Base-by-base conservation (phyloP, 2,329 filamentous ascomycete genomes). In the Talaromyces sp. region DNA sequence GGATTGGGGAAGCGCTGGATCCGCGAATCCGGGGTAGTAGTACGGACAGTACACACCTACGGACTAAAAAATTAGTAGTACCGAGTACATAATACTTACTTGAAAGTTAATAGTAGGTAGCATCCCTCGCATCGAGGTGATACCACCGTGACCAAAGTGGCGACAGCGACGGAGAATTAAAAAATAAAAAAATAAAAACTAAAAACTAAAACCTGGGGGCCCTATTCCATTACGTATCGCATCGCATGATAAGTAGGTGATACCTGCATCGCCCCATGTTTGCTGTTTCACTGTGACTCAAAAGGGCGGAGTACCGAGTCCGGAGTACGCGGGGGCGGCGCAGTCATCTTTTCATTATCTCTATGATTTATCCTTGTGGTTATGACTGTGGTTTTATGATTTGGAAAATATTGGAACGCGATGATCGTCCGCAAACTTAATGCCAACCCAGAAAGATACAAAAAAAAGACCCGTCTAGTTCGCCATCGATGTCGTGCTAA, bases 11-110 rank as follows among this genome's bases (percentile, higher is more conserved):
- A 19, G 19, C 30, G 30, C 30, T 32, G 30, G 19, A 27, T 15
- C 55, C 55, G 55, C 27, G 39, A 57, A 57, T 57, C 55, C 55
- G 55, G 55, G 55, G 55, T 57, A 39, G 17, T 39, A 4, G 36
- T 17, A 39, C 11, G 36, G n/a, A n/a, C n/a, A n/a, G n/a, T 13
- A 17, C 2, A 22, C 22, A 22, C 22, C 22, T 22, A 22, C n/a
- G n/a, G n/a, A n/a, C 36, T 8, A n/a, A 17, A 4, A 17, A 5
- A 36, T 15, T 39, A 39, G 36, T 39, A 39, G 15, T 36, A 4
- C 3, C 33, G 5, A 36, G 36, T 39, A 36, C 33, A 4, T 36
- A 36, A 13, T 36, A 22, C 22, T 22, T 22, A 22, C 22, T 22
- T 22, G 22, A 22, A 22, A 22, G 22, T 22, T 22, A 32, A 11